These are phyloP conservation scores for Triangularia setosa DNA, from an alignment of 2,329 filamentous ascomycete genomes.

Conservation along the genomic window DNA sequence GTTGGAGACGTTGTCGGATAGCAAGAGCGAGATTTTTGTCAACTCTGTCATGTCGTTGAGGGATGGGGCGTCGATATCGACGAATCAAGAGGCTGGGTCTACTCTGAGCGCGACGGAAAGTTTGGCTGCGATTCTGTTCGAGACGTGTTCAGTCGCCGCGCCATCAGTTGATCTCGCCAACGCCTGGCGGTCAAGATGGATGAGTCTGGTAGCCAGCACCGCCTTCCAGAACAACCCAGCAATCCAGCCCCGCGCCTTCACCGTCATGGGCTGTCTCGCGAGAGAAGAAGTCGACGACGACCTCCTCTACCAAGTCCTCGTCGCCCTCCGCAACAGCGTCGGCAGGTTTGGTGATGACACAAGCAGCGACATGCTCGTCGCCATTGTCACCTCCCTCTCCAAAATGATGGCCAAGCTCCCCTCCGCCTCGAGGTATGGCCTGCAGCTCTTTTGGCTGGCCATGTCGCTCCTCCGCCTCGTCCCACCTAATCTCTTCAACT, in stretches of 20 bases:
- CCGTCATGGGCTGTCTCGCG: constrained; percentile 67
- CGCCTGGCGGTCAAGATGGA: constrained; percentile 67
- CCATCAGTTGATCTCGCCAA: constrained; percentile 63
- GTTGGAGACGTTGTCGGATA: constrained; percentile 57
- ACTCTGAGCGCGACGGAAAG: constrained; percentile 56
- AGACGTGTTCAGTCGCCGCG: constrained; percentile 60
- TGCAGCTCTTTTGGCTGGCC: constrained; percentile 68
- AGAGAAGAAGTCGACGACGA: constrained; percentile 71
- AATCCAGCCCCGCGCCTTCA: constrained; percentile 65
- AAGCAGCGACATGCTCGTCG: constrained; percentile 64
- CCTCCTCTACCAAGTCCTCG: constrained; percentile 65
- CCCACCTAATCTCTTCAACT: constrained; percentile 61
- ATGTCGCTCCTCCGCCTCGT: constrained; percentile 63
- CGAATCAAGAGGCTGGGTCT: constrained; percentile 49
- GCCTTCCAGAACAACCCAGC: constrained; percentile 71
- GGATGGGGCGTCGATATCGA: constrained; percentile 53
- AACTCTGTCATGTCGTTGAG: constrained; percentile 42
- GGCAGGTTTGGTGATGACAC: constrained; percentile 61
- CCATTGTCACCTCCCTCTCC: constrained; percentile 62
- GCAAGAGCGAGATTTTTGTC: constrained; percentile 55
- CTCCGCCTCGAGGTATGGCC: constrained; percentile 61
- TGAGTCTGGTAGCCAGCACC: constrained; percentile 68
- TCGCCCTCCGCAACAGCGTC: constrained; percentile 62
- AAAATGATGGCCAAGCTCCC: constrained; percentile 70
- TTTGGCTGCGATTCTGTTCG: constrained; percentile 58